Evolutionary conservation across 139 green algal genomes (phyloP).

Genomic region (Spirogloea muscicola): DNA sequence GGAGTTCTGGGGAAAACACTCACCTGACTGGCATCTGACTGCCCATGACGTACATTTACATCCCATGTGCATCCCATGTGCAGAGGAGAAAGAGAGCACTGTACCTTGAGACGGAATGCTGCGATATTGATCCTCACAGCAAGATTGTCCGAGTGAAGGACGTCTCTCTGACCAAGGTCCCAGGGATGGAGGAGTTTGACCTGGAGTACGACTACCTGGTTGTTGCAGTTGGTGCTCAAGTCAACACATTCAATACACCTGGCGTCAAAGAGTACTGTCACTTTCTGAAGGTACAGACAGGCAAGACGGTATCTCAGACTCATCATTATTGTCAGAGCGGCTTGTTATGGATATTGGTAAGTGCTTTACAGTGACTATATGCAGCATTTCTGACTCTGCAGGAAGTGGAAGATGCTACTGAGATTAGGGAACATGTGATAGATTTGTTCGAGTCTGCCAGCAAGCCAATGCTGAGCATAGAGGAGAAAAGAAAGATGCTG

Average conservation of each 20-base stretch:
- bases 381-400: background rate
- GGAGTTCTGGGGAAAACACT: too few relatives aligned
- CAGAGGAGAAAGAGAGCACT: too few relatives aligned
- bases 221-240: constrained; percentile 66
- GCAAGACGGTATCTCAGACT: background rate
- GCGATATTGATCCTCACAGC: background rate
- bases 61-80: too few relatives aligned
- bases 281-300: constrained; percentile 67
- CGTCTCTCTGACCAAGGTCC: background rate
- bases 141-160: background rate
- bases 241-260: constrained; percentile 66
- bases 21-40: too few relatives aligned
- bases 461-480: constrained; percentile 61
- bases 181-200: constrained; percentile 40
- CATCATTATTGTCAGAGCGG: background rate
- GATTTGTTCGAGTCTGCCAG: constrained; percentile 66
- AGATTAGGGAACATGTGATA: constrained; percentile 24
- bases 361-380: background rate
- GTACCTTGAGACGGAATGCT: background rate
- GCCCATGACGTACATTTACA: too few relatives aligned
- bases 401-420: constrained; percentile 12
- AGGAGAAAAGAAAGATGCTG: constrained; percentile 56
- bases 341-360: background rate
- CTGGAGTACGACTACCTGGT: constrained; percentile 70
- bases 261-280: constrained; percentile 69